These are phyloP conservation scores for Beauveria sp. DNA, from an alignment of 2,329 filamentous ascomycete species.

Conservation along the genomic window DNA sequence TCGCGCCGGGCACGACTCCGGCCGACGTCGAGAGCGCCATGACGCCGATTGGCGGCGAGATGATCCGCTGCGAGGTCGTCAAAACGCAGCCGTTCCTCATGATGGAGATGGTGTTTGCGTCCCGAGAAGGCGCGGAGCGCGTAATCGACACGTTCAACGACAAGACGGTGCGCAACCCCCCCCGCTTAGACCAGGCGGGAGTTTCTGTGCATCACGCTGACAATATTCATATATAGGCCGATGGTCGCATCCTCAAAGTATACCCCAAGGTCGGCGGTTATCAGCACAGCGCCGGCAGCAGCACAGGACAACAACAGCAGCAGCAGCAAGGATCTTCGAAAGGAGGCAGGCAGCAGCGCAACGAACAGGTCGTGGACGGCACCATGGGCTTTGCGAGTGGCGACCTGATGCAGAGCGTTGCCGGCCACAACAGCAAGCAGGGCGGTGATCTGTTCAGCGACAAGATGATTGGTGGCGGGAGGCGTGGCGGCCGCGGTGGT, in stretches of 20 bases:
- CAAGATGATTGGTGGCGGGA: slow-evolving; percentile 25
- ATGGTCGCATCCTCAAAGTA: slow-evolving; percentile 66
- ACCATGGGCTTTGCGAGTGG: slow-evolving; percentile 40
- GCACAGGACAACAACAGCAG: background rate
- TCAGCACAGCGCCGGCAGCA: slow-evolving; percentile 15
- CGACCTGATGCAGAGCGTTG: slow-evolving; percentile 36
- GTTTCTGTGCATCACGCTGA: background rate
- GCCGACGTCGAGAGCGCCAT: slow-evolving; percentile 79
- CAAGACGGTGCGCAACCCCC: slow-evolving; percentile 53
- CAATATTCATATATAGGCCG: slow-evolving; percentile 43
- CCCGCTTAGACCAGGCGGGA: background rate
- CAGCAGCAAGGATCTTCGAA: slow-evolving; percentile 16
- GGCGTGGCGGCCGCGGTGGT: slow-evolving; percentile 16
- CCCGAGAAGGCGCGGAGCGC: slow-evolving; percentile 63
- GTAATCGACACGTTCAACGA: slow-evolving; percentile 72
- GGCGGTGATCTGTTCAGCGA: slow-evolving; percentile 42
- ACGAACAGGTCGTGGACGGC: slow-evolving; percentile 43
- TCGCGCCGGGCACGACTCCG: slow-evolving; percentile 72
- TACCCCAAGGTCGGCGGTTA: slow-evolving; percentile 55
- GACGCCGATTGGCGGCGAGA: slow-evolving; percentile 63
- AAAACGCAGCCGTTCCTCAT: slow-evolving; percentile 64
- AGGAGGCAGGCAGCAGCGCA: slow-evolving; percentile 19
- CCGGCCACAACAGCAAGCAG: slow-evolving; percentile 11
- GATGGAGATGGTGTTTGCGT: slow-evolving; percentile 68
- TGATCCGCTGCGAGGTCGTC: slow-evolving; percentile 60